Base-by-base conservation (phyloP, 148 eudicot genomes). In the Hydrangea macrophylla region DNA sequence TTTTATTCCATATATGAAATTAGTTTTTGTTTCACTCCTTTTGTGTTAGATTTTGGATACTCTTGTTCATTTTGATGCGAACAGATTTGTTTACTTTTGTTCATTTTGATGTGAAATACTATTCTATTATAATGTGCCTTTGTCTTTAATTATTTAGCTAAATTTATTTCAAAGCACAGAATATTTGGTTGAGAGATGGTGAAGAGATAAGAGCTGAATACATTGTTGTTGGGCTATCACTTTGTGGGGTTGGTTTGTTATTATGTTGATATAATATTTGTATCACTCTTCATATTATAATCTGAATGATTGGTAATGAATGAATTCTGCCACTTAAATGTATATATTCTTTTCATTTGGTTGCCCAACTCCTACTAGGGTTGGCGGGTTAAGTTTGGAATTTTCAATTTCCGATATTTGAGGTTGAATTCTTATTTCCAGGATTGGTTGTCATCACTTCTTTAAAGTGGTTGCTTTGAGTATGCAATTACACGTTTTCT, bases 241-340 rank as follows among this genome's bases (percentile, higher is more conserved):
- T 36, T 55, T 68, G 51, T 39, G 62, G 24, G 27, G 26, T 18
- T 37, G 58, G 1, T 33, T 23, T 62, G 35, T 32, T 36, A 18
- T 12, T 35, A 1, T 55, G 6, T 67, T 55, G 59, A 36, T 12
- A 45, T 40, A 32, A 23, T 22, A 54, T 59, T 32, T 54, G 61
- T 54, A 67, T 26, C 37, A 26, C 15, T 68, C 8, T 39, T 35
- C 50, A 35, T 67, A 24, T 23, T 5, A 2, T 67, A 35, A 17
- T 17, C 13, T 67, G 48, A 35, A 67, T 67, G 3, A 67, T 36
- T 65, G 24, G 36, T 54, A 35, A 27, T 67, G 33, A 15, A 36
- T 54, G 60, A 36, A 50, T 31, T 24, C 4, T 15, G 17, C 32
- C 33, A 35, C 27, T 68, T 13, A n/a, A n/a, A n/a, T n/a, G n/a